phyloP scores from a whole-genome alignment of 2,329 filamentous ascomycete genomes.

The Anthostomella pinea region DNA sequence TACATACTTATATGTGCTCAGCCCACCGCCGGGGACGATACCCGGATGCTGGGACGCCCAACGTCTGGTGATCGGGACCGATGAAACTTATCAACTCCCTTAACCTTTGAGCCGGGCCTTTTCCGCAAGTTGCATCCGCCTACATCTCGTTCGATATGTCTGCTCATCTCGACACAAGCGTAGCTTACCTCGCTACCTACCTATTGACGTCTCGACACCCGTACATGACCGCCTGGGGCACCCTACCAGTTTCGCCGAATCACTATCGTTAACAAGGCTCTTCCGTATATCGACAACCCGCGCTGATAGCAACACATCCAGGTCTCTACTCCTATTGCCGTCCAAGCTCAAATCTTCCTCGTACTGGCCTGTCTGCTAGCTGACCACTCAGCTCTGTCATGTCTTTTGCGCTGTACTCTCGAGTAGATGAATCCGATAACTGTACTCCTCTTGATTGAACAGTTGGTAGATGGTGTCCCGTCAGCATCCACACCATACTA shows the following conservation, averaged over 20 bases:
- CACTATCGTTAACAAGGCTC: constrained; percentile 11
- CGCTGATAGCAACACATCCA: no score
- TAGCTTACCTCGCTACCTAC: no score
- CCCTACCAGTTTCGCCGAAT: constrained; percentile 25
- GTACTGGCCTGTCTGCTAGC: no score
- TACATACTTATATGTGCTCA: constrained; percentile 8
- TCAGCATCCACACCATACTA: constrained; percentile 15
- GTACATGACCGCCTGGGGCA: no score
- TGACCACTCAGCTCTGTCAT: constrained; percentile 13
- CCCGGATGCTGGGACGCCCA: constrained; percentile 19
- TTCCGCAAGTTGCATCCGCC: constrained; percentile 9
- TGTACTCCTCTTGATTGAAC: constrained; percentile 8
- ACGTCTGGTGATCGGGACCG: constrained; percentile 13
- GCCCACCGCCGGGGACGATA: constrained; percentile 17
- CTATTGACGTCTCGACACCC: no score
- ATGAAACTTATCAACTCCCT: no score
- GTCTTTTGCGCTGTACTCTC: constrained; percentile 10
- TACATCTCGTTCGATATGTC: constrained; percentile 18
- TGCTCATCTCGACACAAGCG: constrained; percentile 21
- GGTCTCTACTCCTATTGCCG: no score
- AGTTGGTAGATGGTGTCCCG: neutral
- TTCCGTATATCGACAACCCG: no score
- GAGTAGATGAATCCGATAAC: constrained; percentile 19
- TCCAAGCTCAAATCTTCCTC: constrained; percentile 19
- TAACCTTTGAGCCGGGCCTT: constrained; percentile 10